Evolutionary conservation across 2,329 filamentous ascomycete genomes (phyloP).

Genomic region (Geosmithia flava): DNA sequence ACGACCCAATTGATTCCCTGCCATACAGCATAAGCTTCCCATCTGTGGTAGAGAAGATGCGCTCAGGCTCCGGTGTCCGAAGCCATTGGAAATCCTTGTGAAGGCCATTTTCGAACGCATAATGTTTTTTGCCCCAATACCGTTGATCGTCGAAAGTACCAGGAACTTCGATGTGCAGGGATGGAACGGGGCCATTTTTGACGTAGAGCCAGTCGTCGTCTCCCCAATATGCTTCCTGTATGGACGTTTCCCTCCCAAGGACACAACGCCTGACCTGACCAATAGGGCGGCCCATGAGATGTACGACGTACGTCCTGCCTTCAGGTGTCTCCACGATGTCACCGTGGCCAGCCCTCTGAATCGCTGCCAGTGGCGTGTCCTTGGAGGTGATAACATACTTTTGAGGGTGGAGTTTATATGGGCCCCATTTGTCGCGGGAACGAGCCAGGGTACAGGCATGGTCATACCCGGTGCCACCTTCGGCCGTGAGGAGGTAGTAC

Average conservation of each 20-base stretch:
- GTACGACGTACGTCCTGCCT: conserved; percentile 40
- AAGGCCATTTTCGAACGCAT: conserved; percentile 31
- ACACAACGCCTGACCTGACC: conserved; percentile 39
- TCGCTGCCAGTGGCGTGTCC: conserved; percentile 31
- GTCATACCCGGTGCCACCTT: conserved; percentile 47
- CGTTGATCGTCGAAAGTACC: conserved; percentile 29
- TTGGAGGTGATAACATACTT: conserved; percentile 44
- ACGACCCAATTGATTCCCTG: conserved; percentile 40
- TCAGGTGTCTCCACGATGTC: conserved; percentile 41
- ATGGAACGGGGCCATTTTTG: conserved; percentile 43
- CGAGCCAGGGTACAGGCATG: conserved; percentile 50
- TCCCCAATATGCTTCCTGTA: conserved; percentile 47
- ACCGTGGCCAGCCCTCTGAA: conserved; percentile 41
- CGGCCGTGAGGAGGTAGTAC: conserved; percentile 48
- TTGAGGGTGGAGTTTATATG: conserved; percentile 47
- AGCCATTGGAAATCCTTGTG: conserved; percentile 46
- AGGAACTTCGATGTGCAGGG: conserved; percentile 37
- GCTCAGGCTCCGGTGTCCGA: conserved; percentile 39
- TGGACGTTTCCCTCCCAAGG: conserved; percentile 40
- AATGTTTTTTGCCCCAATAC: conserved; percentile 37
- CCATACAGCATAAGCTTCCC: conserved; percentile 33
- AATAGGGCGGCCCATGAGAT: conserved; percentile 36
- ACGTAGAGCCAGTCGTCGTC: conserved; percentile 51
- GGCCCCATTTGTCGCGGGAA: conserved; percentile 40
- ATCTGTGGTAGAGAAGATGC: conserved; percentile 30